Evolutionary conservation across 1,139 yeast species (phyloP), one percentile per base, ranked within the genome.

Genomic region (Magnusiomyces tetraspermus): DNA sequence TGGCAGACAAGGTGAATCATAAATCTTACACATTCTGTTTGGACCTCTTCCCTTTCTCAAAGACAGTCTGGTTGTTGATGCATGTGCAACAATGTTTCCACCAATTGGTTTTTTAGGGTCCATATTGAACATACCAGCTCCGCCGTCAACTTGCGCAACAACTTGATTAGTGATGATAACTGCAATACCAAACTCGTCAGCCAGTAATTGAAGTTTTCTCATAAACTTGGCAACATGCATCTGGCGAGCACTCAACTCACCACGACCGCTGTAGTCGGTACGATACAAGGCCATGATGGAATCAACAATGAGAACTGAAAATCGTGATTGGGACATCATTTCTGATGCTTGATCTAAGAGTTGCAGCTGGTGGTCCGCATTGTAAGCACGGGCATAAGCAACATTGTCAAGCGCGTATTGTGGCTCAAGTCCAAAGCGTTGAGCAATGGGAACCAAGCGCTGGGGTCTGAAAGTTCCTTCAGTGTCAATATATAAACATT

Each of bases 41-140:
- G 89, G 95, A 22, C 84, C 97, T 60, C 85, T 79, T 47, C 96
- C 97, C 72, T 92, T 92, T 65, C 84, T 84, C 67, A 92, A 82
- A 49, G 88, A 85, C 57, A 92, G 76, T 62, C 97, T 78, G 1
- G 98, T 92, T 10, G 97, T 92, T 2, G 97, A 88, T 23, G 96
- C 83, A 67, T 94, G 99, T 1, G 98, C 98, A 69, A 94, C 84
- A 61, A 94, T 92, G 64, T 94, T 92, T 43, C 99, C 99, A 55
- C 99, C 99, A 61, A 94, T 92, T 11, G 99, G 98, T 68, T 94
- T 94, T 69, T 94, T 94, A n/a, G 98, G 97, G 67, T 92, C 98
- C 0, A 96, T 95, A 61, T 89, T 88, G 68, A 83, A 90, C 77
- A 83, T 77, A 6, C 79, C 78, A 58, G 85, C 79, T 62, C 81